phyloP scores from a whole-genome alignment of 306 rosid genomes.

The Cucumis sativus region DNA sequence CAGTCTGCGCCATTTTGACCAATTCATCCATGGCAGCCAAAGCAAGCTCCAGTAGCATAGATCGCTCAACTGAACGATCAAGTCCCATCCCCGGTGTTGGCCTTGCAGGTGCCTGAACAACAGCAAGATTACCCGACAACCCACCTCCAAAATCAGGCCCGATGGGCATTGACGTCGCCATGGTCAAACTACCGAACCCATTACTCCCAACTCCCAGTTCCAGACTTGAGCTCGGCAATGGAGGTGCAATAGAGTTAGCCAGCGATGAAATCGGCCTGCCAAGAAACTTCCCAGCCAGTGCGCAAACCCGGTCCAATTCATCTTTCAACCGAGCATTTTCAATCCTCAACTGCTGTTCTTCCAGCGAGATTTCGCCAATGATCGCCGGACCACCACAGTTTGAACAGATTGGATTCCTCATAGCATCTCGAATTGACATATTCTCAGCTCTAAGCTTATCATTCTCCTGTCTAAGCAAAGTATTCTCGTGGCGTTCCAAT shows the following conservation, averaged over 20 bases:
- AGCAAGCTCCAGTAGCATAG: slow-evolving; percentile 83
- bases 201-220: slow-evolving; percentile 90
- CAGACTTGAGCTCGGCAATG: slow-evolving; percentile 61
- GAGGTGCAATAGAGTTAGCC: slow-evolving; percentile 34
- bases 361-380: slow-evolving; percentile 66
- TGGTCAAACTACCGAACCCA: slow-evolving; percentile 48
- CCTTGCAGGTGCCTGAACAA: slow-evolving; percentile 23
- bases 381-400: slow-evolving; percentile 91
- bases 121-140: slow-evolving; percentile 27
- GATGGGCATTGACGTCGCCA: slow-evolving; percentile 42
- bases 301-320: slow-evolving; percentile 81
- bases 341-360: slow-evolving; percentile 83
- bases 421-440: slow-evolving; percentile 87
- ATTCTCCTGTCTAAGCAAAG: slow-evolving; percentile 82
- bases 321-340: slow-evolving; percentile 86
- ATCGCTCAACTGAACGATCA: slow-evolving; percentile 61
- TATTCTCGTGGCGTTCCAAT: slow-evolving; percentile 87
- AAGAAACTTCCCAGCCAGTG: slow-evolving; percentile 70
- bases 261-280: slow-evolving; percentile 68
- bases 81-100: slow-evolving; percentile 19
- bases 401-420: slow-evolving; percentile 87
- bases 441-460: slow-evolving; percentile 88
- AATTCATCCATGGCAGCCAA: slow-evolving; percentile 93
- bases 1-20: slow-evolving; percentile 68
- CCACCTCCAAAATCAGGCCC: slow-evolving; percentile 55